Evolutionary conservation across 306 rosid species (phyloP), one percentile per base, ranked within the genome.

Genomic region (Rosa chinensis): DNA sequence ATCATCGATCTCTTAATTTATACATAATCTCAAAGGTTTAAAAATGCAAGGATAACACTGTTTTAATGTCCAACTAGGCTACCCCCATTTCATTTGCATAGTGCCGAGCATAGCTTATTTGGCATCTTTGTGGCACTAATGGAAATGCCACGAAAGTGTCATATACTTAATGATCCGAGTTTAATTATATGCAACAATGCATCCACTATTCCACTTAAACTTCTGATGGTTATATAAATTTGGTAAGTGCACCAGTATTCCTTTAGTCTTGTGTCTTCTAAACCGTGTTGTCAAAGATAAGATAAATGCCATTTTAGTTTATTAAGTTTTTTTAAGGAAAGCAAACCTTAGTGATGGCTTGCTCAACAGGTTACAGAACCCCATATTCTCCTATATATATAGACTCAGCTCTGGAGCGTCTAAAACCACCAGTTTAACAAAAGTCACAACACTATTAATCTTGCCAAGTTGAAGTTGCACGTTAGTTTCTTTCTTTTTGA

Each of bases 241-340:
- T 72, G 82, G 79, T 20, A 39, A 74, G 62, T 66, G 72, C 79
- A 73, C 84, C 78, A 73, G 49, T 72, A 47, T 56, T 64, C 72
- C 70, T 48, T 61, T 20, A 49, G 20, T 75, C 52, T 76, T 20
- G 8, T 28, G 48, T 25, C 13, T 70, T 61, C 66, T 11, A 10
- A 74, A 69, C 73, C 69, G 55, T 48, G 43, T 58, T 59, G 20
- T 28, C 13, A 50, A 20, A 16, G 37, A 52, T 13, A 58, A 40
- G 72, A 78, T 78, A 82, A 32, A 78, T 82, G 32, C 43, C 72
- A 45, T 4, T 78, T 13, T 12, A 10, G 13, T 50, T 12, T 10
- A 50, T 17, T 50, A 5, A 20, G 16, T 13, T 50, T 13, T 50
- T 17, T 50, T 14, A 50, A 14, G 59, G 21, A 62, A 62, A 62